Conservation (phyloP, 2,329 filamentous ascomycete genomes). For the Aspergillus pseudoglaucus region DNA sequence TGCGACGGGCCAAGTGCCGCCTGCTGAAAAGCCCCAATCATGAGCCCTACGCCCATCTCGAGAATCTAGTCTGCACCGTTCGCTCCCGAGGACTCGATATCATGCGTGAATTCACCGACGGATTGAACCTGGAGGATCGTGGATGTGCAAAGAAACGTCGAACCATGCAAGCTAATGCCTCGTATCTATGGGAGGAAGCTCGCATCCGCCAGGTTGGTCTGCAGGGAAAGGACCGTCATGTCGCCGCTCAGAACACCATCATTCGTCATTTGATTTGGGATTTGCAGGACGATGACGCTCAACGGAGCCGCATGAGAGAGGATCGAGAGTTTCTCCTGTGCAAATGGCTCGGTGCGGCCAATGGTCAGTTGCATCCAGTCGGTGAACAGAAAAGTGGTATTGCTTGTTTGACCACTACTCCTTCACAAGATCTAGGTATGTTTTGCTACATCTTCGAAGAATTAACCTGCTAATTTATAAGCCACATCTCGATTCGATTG, state of each 20-base stretch:
- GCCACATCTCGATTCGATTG: constrained; percentile 23
- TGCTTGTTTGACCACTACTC: constrained; percentile 25
- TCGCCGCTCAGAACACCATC: constrained; percentile 29
- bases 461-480: constrained; percentile 4
- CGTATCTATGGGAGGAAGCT: constrained; percentile 24
- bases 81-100: constrained; percentile 18
- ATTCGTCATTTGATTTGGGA: constrained; percentile 33
- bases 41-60: constrained; percentile 29
- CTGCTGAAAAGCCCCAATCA: constrained; percentile 29
- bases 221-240: constrained; percentile 23
- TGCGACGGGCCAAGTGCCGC: constrained; percentile 27
- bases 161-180: constrained; percentile 14
- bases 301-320: constrained; percentile 20
- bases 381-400: constrained; percentile 23
- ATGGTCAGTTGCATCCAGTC: constrained; percentile 17
- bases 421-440: constrained; percentile 27
- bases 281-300: constrained; percentile 26
- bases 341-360: constrained; percentile 19
- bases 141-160: constrained; percentile 9
- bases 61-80: constrained; percentile 25
- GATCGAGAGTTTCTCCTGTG: constrained; percentile 21
- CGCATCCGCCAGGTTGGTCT: constrained; percentile 28
- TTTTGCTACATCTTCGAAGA: not conserved
- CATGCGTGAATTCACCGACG: constrained; percentile 10
- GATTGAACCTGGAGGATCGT: constrained; percentile 20